phyloP scores from a whole-genome alignment of 495 filamentous ascomycete genomes.

The Aspergillus egyptiacus region DNA sequence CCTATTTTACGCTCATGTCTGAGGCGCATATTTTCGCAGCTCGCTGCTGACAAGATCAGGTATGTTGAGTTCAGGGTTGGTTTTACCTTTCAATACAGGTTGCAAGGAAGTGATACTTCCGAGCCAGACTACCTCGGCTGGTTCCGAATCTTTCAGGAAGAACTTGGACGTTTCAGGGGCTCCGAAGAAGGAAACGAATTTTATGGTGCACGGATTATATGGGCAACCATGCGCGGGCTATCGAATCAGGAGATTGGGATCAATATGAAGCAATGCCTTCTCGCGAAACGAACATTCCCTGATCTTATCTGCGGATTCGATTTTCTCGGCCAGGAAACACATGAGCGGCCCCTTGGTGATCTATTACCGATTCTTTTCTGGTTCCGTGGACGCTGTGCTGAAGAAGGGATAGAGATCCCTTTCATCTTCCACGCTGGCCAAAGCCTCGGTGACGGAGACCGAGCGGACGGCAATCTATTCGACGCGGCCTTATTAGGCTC shows the following conservation, averaged over 20 bases:
- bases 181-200: conserved; percentile 66
- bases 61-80: conserved; percentile 68
- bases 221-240: conserved; percentile 64
- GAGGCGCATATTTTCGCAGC: conserved; percentile 55
- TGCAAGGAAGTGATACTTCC: conserved; percentile 49
- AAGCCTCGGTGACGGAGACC: conserved; percentile 68
- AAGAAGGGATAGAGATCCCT: conserved; percentile 78
- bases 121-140: conserved; percentile 60
- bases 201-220: conserved; percentile 84
- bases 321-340: conserved; percentile 78
- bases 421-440: conserved; percentile 96
- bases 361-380: conserved; percentile 81
- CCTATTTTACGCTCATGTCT: conserved; percentile 80
- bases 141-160: conserved; percentile 67
- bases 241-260: conserved; percentile 61
- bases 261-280: conserved; percentile 80
- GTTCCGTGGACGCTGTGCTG: conserved; percentile 79
- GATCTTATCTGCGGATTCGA: conserved; percentile 82
- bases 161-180: conserved; percentile 66
- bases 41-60: conserved; percentile 69
- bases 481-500: conserved; percentile 85
- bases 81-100: conserved; percentile 57
- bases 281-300: conserved; percentile 70
- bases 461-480: conserved; percentile 78
- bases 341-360: conserved; percentile 66